phyloP scores from a whole-genome alignment of 305 asterid species.

The Monarda citriodora region DNA sequence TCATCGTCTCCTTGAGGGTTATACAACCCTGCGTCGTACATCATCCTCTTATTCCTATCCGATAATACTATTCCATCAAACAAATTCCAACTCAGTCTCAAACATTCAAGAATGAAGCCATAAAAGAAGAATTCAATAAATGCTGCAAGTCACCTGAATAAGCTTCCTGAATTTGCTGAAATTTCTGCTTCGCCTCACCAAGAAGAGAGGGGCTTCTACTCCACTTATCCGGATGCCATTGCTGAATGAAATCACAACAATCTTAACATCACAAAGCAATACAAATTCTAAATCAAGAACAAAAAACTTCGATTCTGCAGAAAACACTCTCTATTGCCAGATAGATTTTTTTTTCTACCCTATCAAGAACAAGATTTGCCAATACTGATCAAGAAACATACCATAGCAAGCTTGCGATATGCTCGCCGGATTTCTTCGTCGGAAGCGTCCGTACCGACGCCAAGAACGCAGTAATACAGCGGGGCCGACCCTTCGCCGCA shows the following conservation, averaged over 20 bases:
- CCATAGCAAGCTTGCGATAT: conserved; percentile 62
- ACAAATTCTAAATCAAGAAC: background rate
- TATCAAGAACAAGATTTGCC: too few species aligned
- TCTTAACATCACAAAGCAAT: background rate
- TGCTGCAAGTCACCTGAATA: conserved; percentile 48
- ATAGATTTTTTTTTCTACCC: too few species aligned
- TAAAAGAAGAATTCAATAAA: too few species aligned
- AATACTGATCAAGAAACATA: conserved; percentile 2
- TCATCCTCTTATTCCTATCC: conserved; percentile 57
- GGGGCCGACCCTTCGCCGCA: background rate
- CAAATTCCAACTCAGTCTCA: background rate
- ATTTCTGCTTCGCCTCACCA: conserved; percentile 69
- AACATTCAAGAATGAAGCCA: background rate
- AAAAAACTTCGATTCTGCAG: background rate
- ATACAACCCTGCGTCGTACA: conserved; percentile 79
- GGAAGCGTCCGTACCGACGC: conserved; percentile 36
- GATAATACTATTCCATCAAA: conserved; percentile 55
- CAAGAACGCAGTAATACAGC: conserved; percentile 41
- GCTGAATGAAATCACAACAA: conserved; percentile 39
- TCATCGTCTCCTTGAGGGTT: conserved; percentile 54
- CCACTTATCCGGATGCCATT: conserved; percentile 99
- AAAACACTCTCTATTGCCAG: too few species aligned
- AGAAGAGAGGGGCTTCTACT: conserved; percentile 44
- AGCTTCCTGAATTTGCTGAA: conserved; percentile 92
- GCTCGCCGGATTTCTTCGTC: conserved; percentile 52